Evolutionary conservation across 768 basidiomycete genomes (phyloP), one percentile per base, ranked within the genome.

Genomic region (Lyophyllum shimeji): DNA sequence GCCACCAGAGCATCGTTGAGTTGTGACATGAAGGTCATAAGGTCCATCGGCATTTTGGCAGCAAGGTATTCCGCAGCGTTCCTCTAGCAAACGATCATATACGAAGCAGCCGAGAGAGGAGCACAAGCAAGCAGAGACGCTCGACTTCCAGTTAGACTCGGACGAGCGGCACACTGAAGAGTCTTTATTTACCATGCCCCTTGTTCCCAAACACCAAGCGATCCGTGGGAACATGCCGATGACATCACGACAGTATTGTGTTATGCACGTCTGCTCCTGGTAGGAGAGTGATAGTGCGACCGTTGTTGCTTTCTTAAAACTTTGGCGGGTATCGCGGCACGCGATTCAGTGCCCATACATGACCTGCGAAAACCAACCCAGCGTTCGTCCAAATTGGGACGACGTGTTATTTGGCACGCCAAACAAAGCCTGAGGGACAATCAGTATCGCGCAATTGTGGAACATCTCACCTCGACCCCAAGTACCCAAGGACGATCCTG

Each of bases 1-100:
- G 76, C 71, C 12, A 77, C 65, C 12, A 90, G 72, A 12, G 85
- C 80, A 59, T 87, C 81, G 44, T 82, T 82, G 5, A 92, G 72
- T 56, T 86, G 81, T 9, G 76, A 70, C 20, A 87, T 70, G 63
- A 77, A 90, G 17, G 77, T 79, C 17, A 86, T 71, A 63, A 89
- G 87, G 52, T 83, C 79, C 70, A 80, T 76, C n/a, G 74, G 68
- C 70, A 76, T 75, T 55, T 56, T 64, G 49, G 40, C 13, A 52
- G 21, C 21, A n/a, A n/a, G 39, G 25, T 50, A 31, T 31, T 17
- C 3, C 31, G 37, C 9, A 23, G 18, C 24, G 31, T 13, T 24
- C 21, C 33, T 44, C 17, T 18, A n/a, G n/a, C 21, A 23, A 12
- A 6, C 2, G 20, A 13, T 37, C 48, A 37, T 50, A 17, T 13